A percentile compares a stretch with the other conserved stretches of the same genome.
phyloP scores from a whole-genome alignment of 495 filamentous ascomycete species.

The Penicillium verhagenii region DNA sequence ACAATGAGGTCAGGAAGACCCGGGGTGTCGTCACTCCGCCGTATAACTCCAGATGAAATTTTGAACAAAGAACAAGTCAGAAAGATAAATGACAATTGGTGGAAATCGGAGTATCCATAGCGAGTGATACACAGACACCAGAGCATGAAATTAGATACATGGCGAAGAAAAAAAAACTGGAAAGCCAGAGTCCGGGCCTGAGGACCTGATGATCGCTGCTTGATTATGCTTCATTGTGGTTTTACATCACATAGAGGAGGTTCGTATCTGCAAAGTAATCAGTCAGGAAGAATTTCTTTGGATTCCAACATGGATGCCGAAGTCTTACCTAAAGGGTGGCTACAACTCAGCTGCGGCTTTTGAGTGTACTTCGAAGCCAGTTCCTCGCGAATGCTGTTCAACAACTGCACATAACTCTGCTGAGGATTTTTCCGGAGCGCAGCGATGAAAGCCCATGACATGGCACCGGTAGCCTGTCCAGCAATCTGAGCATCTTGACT shows the following conservation, averaged over 20 bases:
- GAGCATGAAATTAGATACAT: slow-evolving; percentile 25
- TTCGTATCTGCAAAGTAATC: slow-evolving; percentile 53
- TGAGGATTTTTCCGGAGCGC: slow-evolving; percentile 96
- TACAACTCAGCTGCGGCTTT: slow-evolving; percentile 95
- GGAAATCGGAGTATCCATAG: slow-evolving; percentile 13
- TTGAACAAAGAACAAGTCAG: slow-evolving; percentile 3
- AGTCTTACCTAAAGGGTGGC: slow-evolving; percentile 85
- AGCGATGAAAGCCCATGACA: slow-evolving; percentile 96
- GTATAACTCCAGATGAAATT: background rate
- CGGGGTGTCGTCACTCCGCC: slow-evolving; percentile 3
- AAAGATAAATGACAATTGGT: slow-evolving; percentile 17
- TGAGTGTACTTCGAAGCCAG: slow-evolving; percentile 85
- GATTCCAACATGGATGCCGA: background rate
- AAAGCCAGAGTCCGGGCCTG: slow-evolving; percentile 2
- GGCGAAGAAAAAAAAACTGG: slow-evolving; percentile 12
- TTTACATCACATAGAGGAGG: slow-evolving; percentile 65
- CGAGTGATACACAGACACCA: slow-evolving; percentile 16
- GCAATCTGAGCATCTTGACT: slow-evolving; percentile 63
- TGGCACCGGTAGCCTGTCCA: slow-evolving; percentile 91
- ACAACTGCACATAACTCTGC: slow-evolving; percentile 93
- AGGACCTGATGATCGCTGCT: background rate
- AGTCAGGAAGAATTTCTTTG: slow-evolving; percentile 16
- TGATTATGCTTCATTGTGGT: slow-evolving; percentile 1
- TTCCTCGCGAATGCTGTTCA: slow-evolving; percentile 95
- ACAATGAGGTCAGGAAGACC: slow-evolving; percentile 21